Conservation (phyloP, 139 green algal species). For the Klebsormidium nitens region DNA sequence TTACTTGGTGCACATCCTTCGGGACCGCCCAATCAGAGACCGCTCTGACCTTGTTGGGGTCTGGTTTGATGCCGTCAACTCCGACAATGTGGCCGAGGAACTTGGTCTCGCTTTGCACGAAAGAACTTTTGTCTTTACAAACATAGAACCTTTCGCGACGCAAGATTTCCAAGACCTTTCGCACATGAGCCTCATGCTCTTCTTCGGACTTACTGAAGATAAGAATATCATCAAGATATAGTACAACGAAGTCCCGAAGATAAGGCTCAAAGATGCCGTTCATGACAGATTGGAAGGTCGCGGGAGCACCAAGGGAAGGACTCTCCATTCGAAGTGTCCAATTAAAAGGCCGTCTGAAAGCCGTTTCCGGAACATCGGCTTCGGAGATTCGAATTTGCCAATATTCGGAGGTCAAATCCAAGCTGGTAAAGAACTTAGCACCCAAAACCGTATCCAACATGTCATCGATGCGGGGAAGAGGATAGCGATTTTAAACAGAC, state of each 20-base stretch:
- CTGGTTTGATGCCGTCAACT: conserved; percentile 24
- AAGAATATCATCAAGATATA: conserved; percentile 66
- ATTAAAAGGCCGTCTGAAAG: conserved; percentile 15
- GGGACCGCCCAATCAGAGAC: conserved; percentile 5
- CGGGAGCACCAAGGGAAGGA: conserved; percentile 47
- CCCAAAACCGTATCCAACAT: conserved; percentile 1
- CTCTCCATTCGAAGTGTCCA: conserved; percentile 45
- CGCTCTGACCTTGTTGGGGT: conserved; percentile 23
- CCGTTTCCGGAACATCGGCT: conserved; percentile 27
- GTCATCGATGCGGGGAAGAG: too few relatives aligned
- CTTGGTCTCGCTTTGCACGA: conserved; percentile 29
- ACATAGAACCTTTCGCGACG: conserved; percentile 26
- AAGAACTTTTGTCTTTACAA: conserved; percentile 48
- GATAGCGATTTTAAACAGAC: too few relatives aligned
- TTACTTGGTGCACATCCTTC: background rate
- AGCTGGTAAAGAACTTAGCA: conserved; percentile 2
- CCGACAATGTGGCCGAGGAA: conserved; percentile 49
- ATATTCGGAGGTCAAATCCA: conserved; percentile 20
- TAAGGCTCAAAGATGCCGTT: conserved; percentile 30
- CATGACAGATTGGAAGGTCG: conserved; percentile 49
- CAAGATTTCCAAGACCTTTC: conserved; percentile 43
- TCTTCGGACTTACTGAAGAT: conserved; percentile 43
- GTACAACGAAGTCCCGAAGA: conserved; percentile 44
- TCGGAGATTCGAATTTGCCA: conserved; percentile 22
- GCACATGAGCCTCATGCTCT: conserved; percentile 48